Conservation (phyloP, 345 rosid genomes). For the Passiflora organensis region DNA sequence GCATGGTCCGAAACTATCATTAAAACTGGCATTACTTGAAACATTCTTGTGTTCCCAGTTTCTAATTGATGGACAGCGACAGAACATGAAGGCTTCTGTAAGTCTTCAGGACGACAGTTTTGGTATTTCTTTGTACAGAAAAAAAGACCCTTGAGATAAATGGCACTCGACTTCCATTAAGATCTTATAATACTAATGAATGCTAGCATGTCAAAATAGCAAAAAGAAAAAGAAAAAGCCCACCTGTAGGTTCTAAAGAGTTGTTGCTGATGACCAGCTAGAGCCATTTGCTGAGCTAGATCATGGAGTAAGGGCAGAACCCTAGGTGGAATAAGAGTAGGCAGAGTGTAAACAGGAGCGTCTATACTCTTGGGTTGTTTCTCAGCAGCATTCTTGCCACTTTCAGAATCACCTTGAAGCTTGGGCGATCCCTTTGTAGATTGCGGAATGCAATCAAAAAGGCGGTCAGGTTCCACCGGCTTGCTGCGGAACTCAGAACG, state of each 20-base stretch:
- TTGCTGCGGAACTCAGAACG: slow-evolving; percentile 48
- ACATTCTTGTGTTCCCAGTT: too few species aligned
- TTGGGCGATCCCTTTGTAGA: slow-evolving; percentile 52
- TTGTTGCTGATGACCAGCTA: slow-evolving; percentile 92
- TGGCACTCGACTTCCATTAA: slow-evolving; percentile 1
- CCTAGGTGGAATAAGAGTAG: slow-evolving; percentile 77
- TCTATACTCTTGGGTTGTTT: slow-evolving; percentile 47
- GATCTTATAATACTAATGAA: too few species aligned
- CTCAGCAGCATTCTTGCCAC: slow-evolving; percentile 42
- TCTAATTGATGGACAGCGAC: too few species aligned
- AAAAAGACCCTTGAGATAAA: too few species aligned
- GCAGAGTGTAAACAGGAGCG: slow-evolving; percentile 59
- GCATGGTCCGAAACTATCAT: too few species aligned
- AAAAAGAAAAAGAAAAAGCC: background rate
- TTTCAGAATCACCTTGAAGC: slow-evolving; percentile 30
- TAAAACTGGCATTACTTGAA: too few species aligned
- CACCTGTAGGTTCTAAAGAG: slow-evolving; percentile 72
- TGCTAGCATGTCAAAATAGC: background rate
- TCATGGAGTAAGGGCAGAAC: slow-evolving; percentile 80
- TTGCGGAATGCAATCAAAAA: slow-evolving; percentile 76
- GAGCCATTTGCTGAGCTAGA: slow-evolving; percentile 77
- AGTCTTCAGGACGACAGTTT: too few species aligned
- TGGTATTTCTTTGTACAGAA: too few species aligned
- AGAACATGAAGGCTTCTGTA: too few species aligned
- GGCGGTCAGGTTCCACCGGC: slow-evolving; percentile 88